Conservation (phyloP, 1,139 yeast genomes). For the Citeromyces hawaiiensis region DNA sequence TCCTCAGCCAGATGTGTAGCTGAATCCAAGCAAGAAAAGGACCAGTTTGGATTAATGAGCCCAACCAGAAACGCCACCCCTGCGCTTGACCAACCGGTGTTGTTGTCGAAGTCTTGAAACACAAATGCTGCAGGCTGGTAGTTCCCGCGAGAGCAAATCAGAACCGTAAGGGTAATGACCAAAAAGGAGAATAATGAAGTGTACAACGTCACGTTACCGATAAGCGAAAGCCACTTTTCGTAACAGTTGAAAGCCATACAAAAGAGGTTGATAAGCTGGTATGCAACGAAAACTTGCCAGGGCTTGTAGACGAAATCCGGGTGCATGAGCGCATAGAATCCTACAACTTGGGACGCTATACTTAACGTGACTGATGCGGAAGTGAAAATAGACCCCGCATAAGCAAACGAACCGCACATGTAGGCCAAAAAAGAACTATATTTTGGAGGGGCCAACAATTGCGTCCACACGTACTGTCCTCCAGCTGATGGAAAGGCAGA, state of each 20-base stretch:
- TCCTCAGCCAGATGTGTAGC: slow-evolving; percentile 67
- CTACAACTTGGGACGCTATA: slow-evolving; percentile 33
- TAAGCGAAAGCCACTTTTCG: slow-evolving; percentile 19
- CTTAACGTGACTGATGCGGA: slow-evolving; percentile 40
- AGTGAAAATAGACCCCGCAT: slow-evolving; percentile 46
- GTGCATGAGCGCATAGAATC: slow-evolving; percentile 31
- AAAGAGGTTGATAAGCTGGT: slow-evolving; percentile 20
- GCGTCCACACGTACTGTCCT: slow-evolving; percentile 57
- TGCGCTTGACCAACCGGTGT: slow-evolving; percentile 50
- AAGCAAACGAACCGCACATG: slow-evolving; percentile 41
- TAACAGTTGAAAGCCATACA: slow-evolving; percentile 20
- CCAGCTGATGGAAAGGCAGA: slow-evolving; percentile 55
- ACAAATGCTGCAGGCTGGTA: slow-evolving; percentile 47
- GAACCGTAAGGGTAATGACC: slow-evolving; percentile 40
- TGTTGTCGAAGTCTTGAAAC: slow-evolving; percentile 44
- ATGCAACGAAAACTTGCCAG: slow-evolving; percentile 42
- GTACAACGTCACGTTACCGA: slow-evolving; percentile 38
- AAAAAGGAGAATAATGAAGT: slow-evolving; percentile 38
- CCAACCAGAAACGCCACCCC: slow-evolving; percentile 58
- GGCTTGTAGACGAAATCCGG: slow-evolving; percentile 27
- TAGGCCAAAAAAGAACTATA: slow-evolving; percentile 38
- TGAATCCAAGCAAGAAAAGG: slow-evolving; percentile 55
- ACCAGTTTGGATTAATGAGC: slow-evolving; percentile 56
- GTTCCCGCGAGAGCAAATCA: slow-evolving; percentile 40
- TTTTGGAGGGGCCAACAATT: slow-evolving; percentile 36